phyloP scores from a whole-genome alignment of 768 basidiomycete genomes.

The Postia placenta region DNA sequence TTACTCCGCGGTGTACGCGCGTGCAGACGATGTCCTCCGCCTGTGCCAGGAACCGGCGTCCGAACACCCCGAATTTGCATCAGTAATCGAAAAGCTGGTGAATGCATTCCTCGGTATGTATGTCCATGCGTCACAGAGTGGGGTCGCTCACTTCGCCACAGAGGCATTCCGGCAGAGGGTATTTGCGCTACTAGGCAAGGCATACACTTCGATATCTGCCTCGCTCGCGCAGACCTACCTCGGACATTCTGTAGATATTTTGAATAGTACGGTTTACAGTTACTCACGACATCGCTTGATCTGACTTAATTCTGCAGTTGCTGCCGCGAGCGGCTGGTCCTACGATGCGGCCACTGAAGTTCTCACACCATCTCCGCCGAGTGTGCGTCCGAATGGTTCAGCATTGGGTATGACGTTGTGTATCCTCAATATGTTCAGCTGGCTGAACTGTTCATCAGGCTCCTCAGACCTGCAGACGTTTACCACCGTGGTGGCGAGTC shows the following conservation, averaged over 20 bases:
- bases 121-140: background rate
- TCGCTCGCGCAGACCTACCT: constrained; percentile 52
- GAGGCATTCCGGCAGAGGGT: constrained; percentile 56
- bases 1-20: constrained; percentile 49
- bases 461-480: background rate
- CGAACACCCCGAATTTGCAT: constrained; percentile 38
- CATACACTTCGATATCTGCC: constrained; percentile 58
- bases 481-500: background rate
- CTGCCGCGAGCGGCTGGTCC: constrained; percentile 41
- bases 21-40: constrained; percentile 35
- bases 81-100: constrained; percentile 39
- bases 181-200: constrained; percentile 48
- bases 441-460: background rate
- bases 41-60: constrained; percentile 39
- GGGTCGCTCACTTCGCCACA: constrained; percentile 22
- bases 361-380: constrained; percentile 31
- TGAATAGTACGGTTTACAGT: constrained; percentile 25
- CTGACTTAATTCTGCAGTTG: constrained; percentile 26
- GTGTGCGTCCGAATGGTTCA: background rate
- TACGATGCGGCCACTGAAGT: constrained; percentile 42
- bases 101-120: constrained; percentile 47
- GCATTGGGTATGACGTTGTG: background rate
- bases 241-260: constrained; percentile 33
- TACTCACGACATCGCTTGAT: background rate
- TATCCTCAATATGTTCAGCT: background rate